Evolutionary conservation across 2,329 filamentous ascomycete species (phyloP), one percentile per base, ranked within the genome.

Genomic region (Aspergillus sp.): DNA sequence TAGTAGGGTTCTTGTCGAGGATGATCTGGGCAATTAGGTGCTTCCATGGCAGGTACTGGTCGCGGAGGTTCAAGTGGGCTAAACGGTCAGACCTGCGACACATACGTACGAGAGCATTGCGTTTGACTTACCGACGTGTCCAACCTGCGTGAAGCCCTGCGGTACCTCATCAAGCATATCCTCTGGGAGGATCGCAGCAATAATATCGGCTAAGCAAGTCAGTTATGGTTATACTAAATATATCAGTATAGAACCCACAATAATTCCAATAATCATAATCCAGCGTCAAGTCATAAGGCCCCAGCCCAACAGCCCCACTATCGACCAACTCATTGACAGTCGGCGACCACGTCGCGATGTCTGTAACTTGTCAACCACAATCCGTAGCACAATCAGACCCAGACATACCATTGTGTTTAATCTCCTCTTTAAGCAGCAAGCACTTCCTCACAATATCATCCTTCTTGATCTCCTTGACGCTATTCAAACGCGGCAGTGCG

Each of bases 11-110:
- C 78, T 99, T 99, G 79, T 98, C 95, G 52, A 91, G 78, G 19
- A 99, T 79, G 3, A 98, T 87, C 68, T 93, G 81, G 0, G 90
- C 95, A 50, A 98, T 93, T 43, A 98, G 73, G 64, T 89, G 74
- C 74, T 95, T 96, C 80, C 96, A 96, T 0, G 90, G 91, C 11
- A 91, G 79, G 70, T 92, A 97, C 63, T 87, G 84, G 19, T 90
- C 86, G 51, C 91, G 86, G 33, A 99, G 86, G 74, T 99, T 99
- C 58, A 99, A 80, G 70, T 99, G 95, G 41, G 92, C 93, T 87
- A 56, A 56, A 62, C 63, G 8, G 63, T 62, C 33, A 65, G 63
- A 49, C 54, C 21, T 35, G 31, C 4, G 52, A 48, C 2, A 23
- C 27, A 19, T 6, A 45, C 37, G 14, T 15, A 53, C 17, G 24